phyloP scores from a whole-genome alignment of 2,329 filamentous ascomycete genomes.

The Thelonectria rubi region DNA sequence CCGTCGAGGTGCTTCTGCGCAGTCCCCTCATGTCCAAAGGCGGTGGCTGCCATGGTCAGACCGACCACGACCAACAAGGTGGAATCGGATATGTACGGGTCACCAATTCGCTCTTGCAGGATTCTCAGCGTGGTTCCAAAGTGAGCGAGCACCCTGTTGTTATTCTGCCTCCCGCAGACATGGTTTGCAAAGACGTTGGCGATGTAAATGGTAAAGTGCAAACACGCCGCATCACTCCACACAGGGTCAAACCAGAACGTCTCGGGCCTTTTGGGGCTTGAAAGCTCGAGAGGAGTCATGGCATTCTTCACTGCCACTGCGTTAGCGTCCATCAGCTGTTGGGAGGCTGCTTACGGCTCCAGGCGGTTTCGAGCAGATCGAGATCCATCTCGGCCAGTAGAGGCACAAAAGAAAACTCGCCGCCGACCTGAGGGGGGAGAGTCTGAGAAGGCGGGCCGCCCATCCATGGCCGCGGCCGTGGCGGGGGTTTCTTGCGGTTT shows the following conservation, averaged over 20 bases:
- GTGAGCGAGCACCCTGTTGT: conserved; percentile 5
- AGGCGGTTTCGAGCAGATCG: neutral
- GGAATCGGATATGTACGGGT: neutral
- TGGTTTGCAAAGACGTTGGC: conserved; percentile 5
- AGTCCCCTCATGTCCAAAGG: neutral
- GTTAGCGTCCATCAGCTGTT: neutral
- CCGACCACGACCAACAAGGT: conserved; percentile 16
- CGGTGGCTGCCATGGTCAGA: conserved; percentile 13
- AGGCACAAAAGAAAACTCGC: neutral
- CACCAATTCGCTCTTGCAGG: neutral
- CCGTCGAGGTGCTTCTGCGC: conserved; percentile 1
- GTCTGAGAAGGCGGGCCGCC: neutral
- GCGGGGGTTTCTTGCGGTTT: conserved; percentile 13
- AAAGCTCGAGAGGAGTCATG: neutral
- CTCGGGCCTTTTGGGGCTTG: neutral
- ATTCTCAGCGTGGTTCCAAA: conserved; percentile 3
- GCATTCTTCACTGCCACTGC: neutral
- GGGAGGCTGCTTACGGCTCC: neutral
- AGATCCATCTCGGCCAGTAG: neutral
- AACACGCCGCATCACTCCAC: conserved; percentile 16
- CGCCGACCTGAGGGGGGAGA: neutral
- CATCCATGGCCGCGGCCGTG: conserved; percentile 5
- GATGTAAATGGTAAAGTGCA: conserved; percentile 20
- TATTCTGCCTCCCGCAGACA: neutral
- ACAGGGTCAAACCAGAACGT: conserved; percentile 3